Evolutionary conservation across 2,329 filamentous ascomycete genomes (phyloP).

Genomic region (Emmonsiellopsis sp.): DNA sequence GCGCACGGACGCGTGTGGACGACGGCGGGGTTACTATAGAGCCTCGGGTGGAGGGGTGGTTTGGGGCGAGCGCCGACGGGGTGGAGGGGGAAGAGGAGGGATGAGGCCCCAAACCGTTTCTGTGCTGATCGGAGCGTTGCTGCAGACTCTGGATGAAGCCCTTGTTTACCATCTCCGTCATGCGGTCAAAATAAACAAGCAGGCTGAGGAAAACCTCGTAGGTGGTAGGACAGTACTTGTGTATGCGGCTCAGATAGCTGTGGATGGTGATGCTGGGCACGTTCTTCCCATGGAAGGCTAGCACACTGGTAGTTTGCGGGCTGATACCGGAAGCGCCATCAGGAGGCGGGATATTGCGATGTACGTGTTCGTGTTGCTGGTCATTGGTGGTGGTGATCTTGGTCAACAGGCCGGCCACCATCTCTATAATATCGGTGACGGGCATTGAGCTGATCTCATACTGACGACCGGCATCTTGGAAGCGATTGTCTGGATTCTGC

Average conservation of each 20-base stretch:
- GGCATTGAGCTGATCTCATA: constrained; percentile 99
- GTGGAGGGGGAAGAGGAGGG: constrained; percentile 14
- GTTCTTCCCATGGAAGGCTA: constrained; percentile 97
- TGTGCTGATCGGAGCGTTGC: constrained; percentile 14
- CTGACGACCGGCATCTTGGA: constrained; percentile 46
- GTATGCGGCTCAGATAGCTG: constrained; percentile 90
- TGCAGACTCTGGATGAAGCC: constrained; percentile 40
- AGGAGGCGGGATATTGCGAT: constrained; percentile 58
- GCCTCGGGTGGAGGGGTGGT: constrained; percentile 13
- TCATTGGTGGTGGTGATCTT: constrained; percentile 98
- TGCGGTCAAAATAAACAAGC: constrained; percentile 94
- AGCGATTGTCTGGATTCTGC: constrained; percentile 1
- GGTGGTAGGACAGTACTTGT: constrained; percentile 97
- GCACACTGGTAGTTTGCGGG: constrained; percentile 60
- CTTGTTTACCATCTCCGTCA: constrained; percentile 92
- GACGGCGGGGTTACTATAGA: constrained; percentile 29
- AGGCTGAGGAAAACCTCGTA: constrained; percentile 96
- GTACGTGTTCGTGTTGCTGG: constrained; percentile 80
- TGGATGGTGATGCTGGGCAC: constrained; percentile 94
- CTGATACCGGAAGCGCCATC: constrained; percentile 51
- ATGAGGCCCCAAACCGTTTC: constrained; percentile 10
- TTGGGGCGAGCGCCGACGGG: constrained; percentile 13
- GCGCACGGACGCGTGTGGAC: constrained; percentile 24
- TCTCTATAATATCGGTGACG: constrained; percentile 93
- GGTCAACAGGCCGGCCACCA: constrained; percentile 91